Evolutionary conservation across 1,139 yeast genomes (phyloP), one percentile per base, ranked within the genome.

Genomic region (Kurtzmaniella quercitrusa): DNA sequence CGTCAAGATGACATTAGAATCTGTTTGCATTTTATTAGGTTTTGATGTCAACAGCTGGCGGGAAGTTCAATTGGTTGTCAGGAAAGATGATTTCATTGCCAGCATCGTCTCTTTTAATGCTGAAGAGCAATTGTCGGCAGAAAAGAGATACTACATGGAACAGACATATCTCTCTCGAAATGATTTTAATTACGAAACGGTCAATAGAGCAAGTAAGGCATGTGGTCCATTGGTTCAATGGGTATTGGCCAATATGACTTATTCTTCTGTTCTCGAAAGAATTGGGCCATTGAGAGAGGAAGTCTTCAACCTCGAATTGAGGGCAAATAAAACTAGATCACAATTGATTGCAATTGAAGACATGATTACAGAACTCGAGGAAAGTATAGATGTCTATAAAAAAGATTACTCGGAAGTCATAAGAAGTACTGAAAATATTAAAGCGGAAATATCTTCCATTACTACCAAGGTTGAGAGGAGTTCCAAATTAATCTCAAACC

Each of bases 211-310:
- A 2, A 85, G 95, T 63, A 89, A 87, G 57, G 97, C 98, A 0
- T 90, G 97, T 68, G 98, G 97, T 0, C 98, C 98, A 0, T 67
- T 93, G 41, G 60, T 87, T 24, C 84, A 82, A 50, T 93, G 98
- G 98, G 94, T 90, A 0, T 73, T 75, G 47, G 98, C 98, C 0
- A 98, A 93, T 51, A 71, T 90, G 19, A 68, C 73, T 5, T 91
- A 85, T 56, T 78, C 94, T 0, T 59, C 77, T 3, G 85, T 89
- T 34, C 65, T 89, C 39, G 84, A 85, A 39, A 75, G 74, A 38
- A 79, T 91, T 25, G 88, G 81, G 0, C 98, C 98, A 0, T 63
- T 93, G 53, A 69, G 82, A 47, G 73, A 71, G 10, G 96, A 90
- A 53, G 88, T 90, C 3, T 56, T 54, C 9, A 55, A 52, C 2